A percentile compares a stretch with the other conserved stretches of the same genome.
phyloP scores from a whole-genome alignment of 2,329 filamentous ascomycete genomes.

The Cercospora janseana region DNA sequence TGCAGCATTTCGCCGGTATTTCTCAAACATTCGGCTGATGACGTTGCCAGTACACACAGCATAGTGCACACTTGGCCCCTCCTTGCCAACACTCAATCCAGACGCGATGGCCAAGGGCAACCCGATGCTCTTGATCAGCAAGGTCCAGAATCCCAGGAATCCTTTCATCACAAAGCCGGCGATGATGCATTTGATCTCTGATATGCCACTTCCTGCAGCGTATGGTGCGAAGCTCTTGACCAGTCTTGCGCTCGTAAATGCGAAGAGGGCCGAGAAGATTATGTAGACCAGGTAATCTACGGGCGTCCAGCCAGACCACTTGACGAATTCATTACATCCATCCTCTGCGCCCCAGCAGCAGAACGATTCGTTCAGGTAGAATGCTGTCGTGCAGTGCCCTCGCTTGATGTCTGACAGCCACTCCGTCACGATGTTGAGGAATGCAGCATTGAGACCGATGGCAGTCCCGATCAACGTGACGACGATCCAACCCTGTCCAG shows the following conservation, averaged over 20 bases:
- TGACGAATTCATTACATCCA: slow-evolving; percentile 84
- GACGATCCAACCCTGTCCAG: slow-evolving; percentile 96
- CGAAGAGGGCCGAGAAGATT: slow-evolving; percentile 72
- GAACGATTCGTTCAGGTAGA: slow-evolving; percentile 96
- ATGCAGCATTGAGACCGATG: slow-evolving; percentile 88
- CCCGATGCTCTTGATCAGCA: slow-evolving; percentile 90
- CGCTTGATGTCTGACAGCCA: slow-evolving; percentile 95
- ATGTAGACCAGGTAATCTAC: slow-evolving; percentile 89
- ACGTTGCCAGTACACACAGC: slow-evolving; percentile 97
- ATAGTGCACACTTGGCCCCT: slow-evolving; percentile 98
- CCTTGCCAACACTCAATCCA: slow-evolving; percentile 91
- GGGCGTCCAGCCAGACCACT: slow-evolving; percentile 75
- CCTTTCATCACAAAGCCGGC: slow-evolving; percentile 99
- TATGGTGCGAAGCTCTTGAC: slow-evolving; percentile 94
- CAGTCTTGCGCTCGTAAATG: slow-evolving; percentile 75
- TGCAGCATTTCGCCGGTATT: slow-evolving; percentile 86
- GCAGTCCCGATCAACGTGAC: slow-evolving; percentile 89
- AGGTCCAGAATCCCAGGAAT: slow-evolving; percentile 85
- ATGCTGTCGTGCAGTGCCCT: slow-evolving; percentile 91
- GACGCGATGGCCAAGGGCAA: slow-evolving; percentile 90
- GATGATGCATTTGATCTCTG: slow-evolving; percentile 99
- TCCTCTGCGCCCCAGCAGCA: slow-evolving; percentile 96
- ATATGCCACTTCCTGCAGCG: slow-evolving; percentile 93
- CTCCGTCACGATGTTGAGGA: slow-evolving; percentile 93
- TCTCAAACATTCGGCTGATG: slow-evolving; percentile 86